These are phyloP conservation scores for Ascochyta lentis DNA, from an alignment of 2,329 filamentous ascomycete species.

Conservation along the genomic window DNA sequence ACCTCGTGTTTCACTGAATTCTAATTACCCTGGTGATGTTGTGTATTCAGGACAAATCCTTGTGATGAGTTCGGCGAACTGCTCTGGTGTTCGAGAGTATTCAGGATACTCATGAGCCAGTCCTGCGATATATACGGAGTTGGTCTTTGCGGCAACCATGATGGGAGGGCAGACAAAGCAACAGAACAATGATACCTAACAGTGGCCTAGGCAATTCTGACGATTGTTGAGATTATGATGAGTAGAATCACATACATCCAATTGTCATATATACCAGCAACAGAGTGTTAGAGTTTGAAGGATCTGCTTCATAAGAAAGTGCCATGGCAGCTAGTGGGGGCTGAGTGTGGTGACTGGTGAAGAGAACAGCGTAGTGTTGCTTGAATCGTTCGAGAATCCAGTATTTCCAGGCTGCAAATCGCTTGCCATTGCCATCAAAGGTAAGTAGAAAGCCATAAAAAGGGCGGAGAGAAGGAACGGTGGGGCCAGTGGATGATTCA, in stretches of 20 bases:
- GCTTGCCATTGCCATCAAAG: constrained; percentile 2
- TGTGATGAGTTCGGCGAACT: constrained; percentile 18
- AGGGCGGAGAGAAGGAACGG: background rate
- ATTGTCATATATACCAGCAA: constrained; percentile 2
- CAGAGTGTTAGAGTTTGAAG: background rate
- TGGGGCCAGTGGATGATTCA: background rate
- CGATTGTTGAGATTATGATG: background rate
- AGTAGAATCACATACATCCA: background rate
- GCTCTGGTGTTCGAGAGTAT: constrained; percentile 18
- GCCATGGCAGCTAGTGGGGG: constrained; percentile 6
- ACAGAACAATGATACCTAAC: background rate
- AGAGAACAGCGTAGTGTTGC: background rate
- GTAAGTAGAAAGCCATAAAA: background rate
- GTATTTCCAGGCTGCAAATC: constrained; percentile 7
- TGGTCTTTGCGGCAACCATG: background rate
- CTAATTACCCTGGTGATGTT: constrained; percentile 17
- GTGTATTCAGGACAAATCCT: constrained; percentile 20
- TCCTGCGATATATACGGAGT: constrained; percentile 25
- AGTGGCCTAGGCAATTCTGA: background rate
- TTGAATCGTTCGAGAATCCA: background rate
- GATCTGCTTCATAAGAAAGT: background rate
- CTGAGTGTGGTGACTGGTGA: constrained; percentile 13
- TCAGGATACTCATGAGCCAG: constrained; percentile 28
- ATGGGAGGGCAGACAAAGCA: background rate
- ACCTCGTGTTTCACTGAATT: background rate